phyloP scores from a whole-genome alignment of 2,329 filamentous ascomycete species.

The Fusarium brachygibbosum region DNA sequence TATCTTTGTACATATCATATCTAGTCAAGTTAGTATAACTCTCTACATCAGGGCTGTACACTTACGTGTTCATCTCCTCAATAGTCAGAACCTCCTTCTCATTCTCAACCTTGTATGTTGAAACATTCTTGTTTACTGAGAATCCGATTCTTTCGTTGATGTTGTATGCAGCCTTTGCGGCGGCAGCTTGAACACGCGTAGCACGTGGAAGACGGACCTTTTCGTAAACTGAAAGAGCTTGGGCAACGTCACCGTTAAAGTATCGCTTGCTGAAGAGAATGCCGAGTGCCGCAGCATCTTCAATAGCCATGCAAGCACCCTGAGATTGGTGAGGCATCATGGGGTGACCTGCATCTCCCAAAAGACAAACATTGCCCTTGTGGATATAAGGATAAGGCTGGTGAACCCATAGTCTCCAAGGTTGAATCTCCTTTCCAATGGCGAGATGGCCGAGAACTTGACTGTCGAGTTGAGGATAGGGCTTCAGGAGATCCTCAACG shows the following conservation, averaged over 20 bases:
- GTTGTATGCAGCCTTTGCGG: constrained; percentile 70
- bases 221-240: constrained; percentile 65
- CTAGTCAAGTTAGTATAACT: constrained; percentile 29
- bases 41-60: constrained; percentile 9
- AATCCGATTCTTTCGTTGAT: constrained; percentile 76
- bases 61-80: constrained; percentile 76
- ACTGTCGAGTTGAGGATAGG: constrained; percentile 71
- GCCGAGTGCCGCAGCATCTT: constrained; percentile 73
- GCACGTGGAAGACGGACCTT: constrained; percentile 67
- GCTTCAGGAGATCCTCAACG: constrained; percentile 70
- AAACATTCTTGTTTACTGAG: constrained; percentile 69
- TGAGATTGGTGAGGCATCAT: constrained; percentile 80
- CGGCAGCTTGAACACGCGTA: constrained; percentile 68
- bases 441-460: constrained; percentile 69
- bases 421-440: constrained; percentile 73
- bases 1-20: constrained; percentile 71
- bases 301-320: constrained; percentile 77
- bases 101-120: constrained; percentile 73
- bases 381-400: constrained; percentile 70
- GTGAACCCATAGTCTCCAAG: constrained; percentile 75
- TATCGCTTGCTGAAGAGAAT: constrained; percentile 67
- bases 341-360: constrained; percentile 77
- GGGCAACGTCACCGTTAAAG: constrained; percentile 62
- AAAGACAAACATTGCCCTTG: constrained; percentile 65
- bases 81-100: constrained; percentile 74